Conservation (phyloP, 164 flowering plant species). For the Berberis thunbergii region DNA sequence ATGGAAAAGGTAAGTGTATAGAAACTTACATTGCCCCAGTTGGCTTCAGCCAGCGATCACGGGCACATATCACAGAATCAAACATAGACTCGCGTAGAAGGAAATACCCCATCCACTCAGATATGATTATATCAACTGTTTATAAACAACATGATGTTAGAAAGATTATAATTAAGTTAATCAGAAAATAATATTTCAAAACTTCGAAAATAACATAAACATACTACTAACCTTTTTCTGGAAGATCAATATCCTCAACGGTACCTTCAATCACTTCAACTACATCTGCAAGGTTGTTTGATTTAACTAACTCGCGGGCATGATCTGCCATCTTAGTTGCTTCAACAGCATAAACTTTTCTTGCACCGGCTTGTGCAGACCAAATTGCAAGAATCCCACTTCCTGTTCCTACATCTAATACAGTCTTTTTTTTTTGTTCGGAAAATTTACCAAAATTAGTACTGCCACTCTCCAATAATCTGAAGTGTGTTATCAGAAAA, state of each 20-base stretch:
- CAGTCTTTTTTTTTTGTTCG: conserved; percentile 39
- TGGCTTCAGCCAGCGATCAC: conserved; percentile 94
- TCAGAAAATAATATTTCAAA: neutral
- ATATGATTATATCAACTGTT: conserved; percentile 92
- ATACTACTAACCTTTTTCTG: conserved; percentile 69
- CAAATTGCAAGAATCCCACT: conserved; percentile 98
- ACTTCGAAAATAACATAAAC: neutral
- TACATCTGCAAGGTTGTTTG: conserved; percentile 58
- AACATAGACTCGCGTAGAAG: conserved; percentile 98
- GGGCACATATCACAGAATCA: conserved; percentile 95
- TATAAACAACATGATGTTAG: neutral
- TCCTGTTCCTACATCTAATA: conserved; percentile 97
- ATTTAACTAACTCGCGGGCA: conserved; percentile 72
- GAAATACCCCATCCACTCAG: conserved; percentile 99
- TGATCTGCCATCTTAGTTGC: conserved; percentile 93
- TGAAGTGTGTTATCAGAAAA: too few species aligned
- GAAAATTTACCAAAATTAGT: conserved; percentile 16
- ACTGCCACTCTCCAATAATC: neutral
- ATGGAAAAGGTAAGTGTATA: neutral
- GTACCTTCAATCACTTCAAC: conserved; percentile 95
- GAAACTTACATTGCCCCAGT: conserved; percentile 74
- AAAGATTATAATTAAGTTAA: neutral
- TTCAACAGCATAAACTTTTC: conserved; percentile 96
- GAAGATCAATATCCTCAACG: conserved; percentile 72
- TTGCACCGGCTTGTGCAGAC: conserved; percentile 98